Percentiles rank a stretch among this genome's conserved stretches.
Conservation (phyloP, 768 basidiomycete genomes). For the Grammothele lineata region DNA sequence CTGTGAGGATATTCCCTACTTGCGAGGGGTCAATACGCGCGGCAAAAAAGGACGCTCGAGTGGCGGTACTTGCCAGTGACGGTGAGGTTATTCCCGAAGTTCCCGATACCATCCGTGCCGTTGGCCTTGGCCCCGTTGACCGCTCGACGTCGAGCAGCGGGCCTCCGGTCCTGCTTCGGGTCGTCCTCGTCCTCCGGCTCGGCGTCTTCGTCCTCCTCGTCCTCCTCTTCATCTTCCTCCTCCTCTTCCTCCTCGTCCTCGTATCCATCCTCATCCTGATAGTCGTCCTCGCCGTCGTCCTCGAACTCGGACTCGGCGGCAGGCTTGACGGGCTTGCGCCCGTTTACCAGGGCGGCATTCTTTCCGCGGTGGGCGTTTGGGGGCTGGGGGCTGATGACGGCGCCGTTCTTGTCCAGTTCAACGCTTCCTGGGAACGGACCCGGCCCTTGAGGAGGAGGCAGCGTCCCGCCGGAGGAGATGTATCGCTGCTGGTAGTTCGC, state of each 20-base stretch:
- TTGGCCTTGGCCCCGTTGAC: conserved; percentile 40
- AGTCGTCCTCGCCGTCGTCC: conserved; percentile 54
- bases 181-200: conserved; percentile 29
- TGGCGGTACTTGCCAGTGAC: conserved; percentile 59
- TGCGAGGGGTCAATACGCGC: conserved; percentile 37
- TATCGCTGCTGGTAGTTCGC: conserved; percentile 97
- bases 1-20: conserved; percentile 93
- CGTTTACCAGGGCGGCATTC: conserved; percentile 28
- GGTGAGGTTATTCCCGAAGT: conserved; percentile 78
- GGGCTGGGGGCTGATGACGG: conserved; percentile 43
- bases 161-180: conserved; percentile 24
- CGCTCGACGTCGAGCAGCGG: conserved; percentile 25
- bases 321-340: conserved; percentile 43
- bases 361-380: conserved; percentile 25
- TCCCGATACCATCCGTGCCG: conserved; percentile 67
- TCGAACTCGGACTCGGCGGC: conserved; percentile 59
- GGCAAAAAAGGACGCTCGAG: conserved; percentile 7
- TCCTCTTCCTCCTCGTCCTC: conserved; percentile 64
- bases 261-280: conserved; percentile 51
- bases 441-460: conserved; percentile 91
- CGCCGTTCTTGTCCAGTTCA: conserved; percentile 90
- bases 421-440: conserved; percentile 98
- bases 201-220: conserved; percentile 58
- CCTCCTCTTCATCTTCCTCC: conserved; percentile 68
- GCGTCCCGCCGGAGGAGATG: conserved; percentile 82